Evolutionary conservation across 306 rosid species (phyloP), one percentile per base, ranked within the genome.

Genomic region (Urtica urens): DNA sequence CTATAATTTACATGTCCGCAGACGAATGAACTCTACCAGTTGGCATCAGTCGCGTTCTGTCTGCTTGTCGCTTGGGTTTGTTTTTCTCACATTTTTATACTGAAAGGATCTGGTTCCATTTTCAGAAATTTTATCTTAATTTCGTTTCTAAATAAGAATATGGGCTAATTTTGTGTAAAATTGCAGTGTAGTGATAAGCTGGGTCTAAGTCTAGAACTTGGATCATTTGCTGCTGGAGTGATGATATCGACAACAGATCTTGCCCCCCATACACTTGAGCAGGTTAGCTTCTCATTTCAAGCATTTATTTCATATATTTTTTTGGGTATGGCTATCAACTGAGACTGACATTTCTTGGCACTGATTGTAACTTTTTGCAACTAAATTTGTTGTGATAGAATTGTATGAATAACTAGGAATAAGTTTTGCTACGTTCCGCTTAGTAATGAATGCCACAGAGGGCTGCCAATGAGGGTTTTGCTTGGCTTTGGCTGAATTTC

Each of bases 201-300:
- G 67, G 99, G 99, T 54, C 74, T 92, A 70, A 92, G 99, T 64
- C 78, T 92, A 51, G 99, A 92, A 70, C 72, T 92, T 53, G 99
- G 99, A 59, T 92, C 99, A 63, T 92, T 92, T 47, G 96, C 99
- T 46, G 99, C 94, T 6, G 96, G 99, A 42, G 99, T 92, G 69
- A 92, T 92, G 99, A 92, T 92, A 71, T 78, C 96, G 38, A 92
- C 99, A 11, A 92, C 99, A 40, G 99, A 92, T 82, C 96, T 92
- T 73, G 99, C 93, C 49, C 99, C 80, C 55, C 99, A 92, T 64
- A 92, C 99, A 8, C 93, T 92, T 33, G 99, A 92, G 67, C 99
- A 92, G 70, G 99, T 92, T 79, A 71, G 69, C 46, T 48, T 41
- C 38, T n/a, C 34, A n/a, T 8, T 47, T 26, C 10, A 9, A 29